These are phyloP conservation scores for Letharia columbiana DNA, from an alignment of 495 filamentous ascomycete species.

Conservation along the genomic window DNA sequence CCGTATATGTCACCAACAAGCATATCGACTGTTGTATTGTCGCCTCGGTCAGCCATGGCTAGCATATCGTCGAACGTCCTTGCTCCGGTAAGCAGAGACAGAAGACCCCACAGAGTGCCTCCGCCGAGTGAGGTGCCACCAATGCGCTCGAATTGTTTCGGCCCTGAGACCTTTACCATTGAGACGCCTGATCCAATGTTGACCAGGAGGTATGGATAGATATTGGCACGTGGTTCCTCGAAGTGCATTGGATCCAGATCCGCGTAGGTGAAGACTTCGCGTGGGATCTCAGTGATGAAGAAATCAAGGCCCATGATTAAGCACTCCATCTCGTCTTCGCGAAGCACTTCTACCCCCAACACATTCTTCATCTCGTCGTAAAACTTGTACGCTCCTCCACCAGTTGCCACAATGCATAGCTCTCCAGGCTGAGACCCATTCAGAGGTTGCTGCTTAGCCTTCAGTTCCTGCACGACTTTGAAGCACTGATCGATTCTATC, in stretches of 20 bases:
- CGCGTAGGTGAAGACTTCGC: constrained; percentile 93
- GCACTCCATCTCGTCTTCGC: constrained; percentile 98
- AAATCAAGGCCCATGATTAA: constrained; percentile 97
- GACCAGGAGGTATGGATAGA: constrained; percentile 94
- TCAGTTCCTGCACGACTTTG: constrained; percentile 73
- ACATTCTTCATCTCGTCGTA: constrained; percentile 80
- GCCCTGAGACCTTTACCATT: constrained; percentile 96
- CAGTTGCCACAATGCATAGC: constrained; percentile 86
- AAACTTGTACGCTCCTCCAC: constrained; percentile 90
- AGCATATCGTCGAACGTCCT: constrained; percentile 93
- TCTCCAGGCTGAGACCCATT: constrained; percentile 58
- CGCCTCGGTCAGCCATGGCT: constrained; percentile 82
- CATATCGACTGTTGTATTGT: constrained; percentile 92
- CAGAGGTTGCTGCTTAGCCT: constrained; percentile 63
- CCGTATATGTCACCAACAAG: constrained; percentile 97
- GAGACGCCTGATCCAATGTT: constrained; percentile 98
- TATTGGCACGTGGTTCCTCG: constrained; percentile 57
- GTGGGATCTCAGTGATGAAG: constrained; percentile 94
- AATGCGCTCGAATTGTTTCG: constrained; percentile 74
- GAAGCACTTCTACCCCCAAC: constrained; percentile 74
- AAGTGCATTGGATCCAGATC: constrained; percentile 83
- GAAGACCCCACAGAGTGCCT: constrained; percentile 90
- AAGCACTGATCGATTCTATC: constrained; percentile 86
- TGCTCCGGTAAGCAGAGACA: constrained; percentile 82
- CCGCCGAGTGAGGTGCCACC: constrained; percentile 92